A percentile compares a stretch with the other conserved stretches of the same genome.
Conservation (phyloP, 1,139 yeast genomes). For the Taiozyma sp. region DNA sequence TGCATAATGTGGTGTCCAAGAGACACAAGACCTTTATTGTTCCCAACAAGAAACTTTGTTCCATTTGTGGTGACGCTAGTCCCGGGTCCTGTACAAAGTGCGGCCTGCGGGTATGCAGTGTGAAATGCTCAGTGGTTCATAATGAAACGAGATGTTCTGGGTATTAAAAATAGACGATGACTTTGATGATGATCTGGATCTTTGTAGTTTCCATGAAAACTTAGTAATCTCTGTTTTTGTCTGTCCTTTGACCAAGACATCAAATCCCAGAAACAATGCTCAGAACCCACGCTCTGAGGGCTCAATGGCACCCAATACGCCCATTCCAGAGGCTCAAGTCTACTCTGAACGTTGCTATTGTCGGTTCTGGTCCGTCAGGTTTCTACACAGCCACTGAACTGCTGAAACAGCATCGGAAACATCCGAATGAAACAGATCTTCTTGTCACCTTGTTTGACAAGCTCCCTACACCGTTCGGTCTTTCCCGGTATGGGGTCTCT, state of each 20-base stretch:
- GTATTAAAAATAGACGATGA: constrained; percentile 7
- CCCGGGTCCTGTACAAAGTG: constrained; percentile 36
- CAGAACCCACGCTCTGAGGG: not conserved
- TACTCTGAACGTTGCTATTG: constrained; percentile 40
- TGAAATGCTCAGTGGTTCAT: constrained; percentile 35
- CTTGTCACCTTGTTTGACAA: constrained; percentile 69
- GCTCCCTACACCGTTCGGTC: constrained; percentile 87
- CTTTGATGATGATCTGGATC: not conserved
- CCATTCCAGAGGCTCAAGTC: constrained; percentile 4
- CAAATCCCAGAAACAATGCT: not conserved
- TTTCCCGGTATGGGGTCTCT: constrained; percentile 94
- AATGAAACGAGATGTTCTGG: constrained; percentile 35
- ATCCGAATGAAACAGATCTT: constrained; percentile 18
- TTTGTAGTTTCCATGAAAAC: not conserved
- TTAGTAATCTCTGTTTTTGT: not conserved
- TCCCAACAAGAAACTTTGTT: constrained; percentile 35
- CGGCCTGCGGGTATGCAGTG: constrained; percentile 33
- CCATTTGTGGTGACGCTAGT: constrained; percentile 39
- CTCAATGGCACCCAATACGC: not conserved
- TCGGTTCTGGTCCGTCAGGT: constrained; percentile 97
- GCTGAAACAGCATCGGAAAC: constrained; percentile 43
- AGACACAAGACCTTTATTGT: constrained; percentile 20
- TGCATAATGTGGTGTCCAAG: constrained; percentile 19
- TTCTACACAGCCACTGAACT: constrained; percentile 84
- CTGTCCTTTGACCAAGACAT: not conserved